phyloP scores from a whole-genome alignment of 2,329 filamentous ascomycete genomes.

The Cladorrhinum sp. region DNA sequence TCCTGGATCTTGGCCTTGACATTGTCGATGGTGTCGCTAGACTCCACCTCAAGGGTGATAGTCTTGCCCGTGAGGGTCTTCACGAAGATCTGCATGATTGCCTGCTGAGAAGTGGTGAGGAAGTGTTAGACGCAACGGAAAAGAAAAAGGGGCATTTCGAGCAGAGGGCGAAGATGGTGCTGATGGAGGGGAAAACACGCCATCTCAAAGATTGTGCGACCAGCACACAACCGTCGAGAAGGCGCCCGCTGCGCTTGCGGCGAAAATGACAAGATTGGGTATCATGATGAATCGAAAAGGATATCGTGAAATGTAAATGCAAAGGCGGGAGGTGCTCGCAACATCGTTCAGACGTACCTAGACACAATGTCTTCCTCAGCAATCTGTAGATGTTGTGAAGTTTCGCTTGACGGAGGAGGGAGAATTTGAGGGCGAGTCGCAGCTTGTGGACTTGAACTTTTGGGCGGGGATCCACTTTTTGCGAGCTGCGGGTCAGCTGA shows the following conservation, averaged over 20 bases:
- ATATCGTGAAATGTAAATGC: conserved; percentile 20
- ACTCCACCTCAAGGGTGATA: conserved; percentile 99
- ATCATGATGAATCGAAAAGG: conserved; percentile 32
- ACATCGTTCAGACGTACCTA: conserved; percentile 60
- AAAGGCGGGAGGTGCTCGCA: conserved; percentile 30
- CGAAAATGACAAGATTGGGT: conserved; percentile 26
- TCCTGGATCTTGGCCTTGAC: conserved; percentile 99
- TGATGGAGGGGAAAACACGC: neutral
- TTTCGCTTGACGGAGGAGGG: conserved; percentile 32
- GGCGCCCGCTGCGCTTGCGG: conserved; percentile 7
- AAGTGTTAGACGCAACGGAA: conserved; percentile 39
- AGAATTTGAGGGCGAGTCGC: conserved; percentile 29
- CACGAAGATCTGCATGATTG: conserved; percentile 75
- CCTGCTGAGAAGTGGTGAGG: conserved; percentile 42
- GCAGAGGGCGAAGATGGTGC: conserved; percentile 1
- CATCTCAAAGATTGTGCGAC: conserved; percentile 9
- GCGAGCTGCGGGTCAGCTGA: conserved; percentile 26
- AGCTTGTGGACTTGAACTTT: conserved; percentile 26
- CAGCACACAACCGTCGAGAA: conserved; percentile 10
- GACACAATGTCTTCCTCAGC: conserved; percentile 64
- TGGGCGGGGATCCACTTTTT: conserved; percentile 24
- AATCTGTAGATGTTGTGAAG: conserved; percentile 53
- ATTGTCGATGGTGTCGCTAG: conserved; percentile 99
- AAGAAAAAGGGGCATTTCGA: conserved; percentile 6
- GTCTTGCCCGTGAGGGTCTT: conserved; percentile 98